A percentile compares a stretch with the other conserved stretches of the same genome.
Conservation (phyloP, 2,329 filamentous ascomycete species). For the Thermoascus crustaceus region DNA sequence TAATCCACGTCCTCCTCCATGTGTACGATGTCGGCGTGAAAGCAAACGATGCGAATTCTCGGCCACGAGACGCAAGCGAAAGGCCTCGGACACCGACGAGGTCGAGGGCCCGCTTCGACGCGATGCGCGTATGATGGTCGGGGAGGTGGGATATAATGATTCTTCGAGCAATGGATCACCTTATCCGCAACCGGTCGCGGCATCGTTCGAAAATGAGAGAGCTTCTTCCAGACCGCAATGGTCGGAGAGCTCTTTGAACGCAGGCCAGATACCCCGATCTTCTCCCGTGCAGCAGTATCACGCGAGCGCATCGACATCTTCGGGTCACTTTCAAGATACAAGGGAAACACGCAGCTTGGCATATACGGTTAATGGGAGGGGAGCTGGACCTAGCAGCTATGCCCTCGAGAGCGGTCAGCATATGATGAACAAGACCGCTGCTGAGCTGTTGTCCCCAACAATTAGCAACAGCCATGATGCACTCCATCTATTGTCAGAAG, state of each 20-base stretch:
- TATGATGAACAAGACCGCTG: slow-evolving; percentile 52
- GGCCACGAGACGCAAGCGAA: slow-evolving; percentile 85
- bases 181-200: slow-evolving; percentile 18
- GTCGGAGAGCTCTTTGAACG: slow-evolving; percentile 20
- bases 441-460: slow-evolving; percentile 53
- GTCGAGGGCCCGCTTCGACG: slow-evolving; percentile 34
- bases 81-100: slow-evolving; percentile 50
- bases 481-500: slow-evolving; percentile 82
- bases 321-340: slow-evolving; percentile 20
- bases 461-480: slow-evolving; percentile 91
- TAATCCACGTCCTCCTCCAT: slow-evolving; percentile 87
- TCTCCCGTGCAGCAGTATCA: slow-evolving; percentile 20
- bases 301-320: slow-evolving; percentile 18
- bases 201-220: slow-evolving; percentile 17
- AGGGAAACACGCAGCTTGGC: slow-evolving; percentile 18
- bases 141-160: slow-evolving; percentile 31
- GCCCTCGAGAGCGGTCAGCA: slow-evolving; percentile 46
- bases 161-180: slow-evolving; percentile 18
- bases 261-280: slow-evolving; percentile 13
- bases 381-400: slow-evolving; percentile 17
- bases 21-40: slow-evolving; percentile 86
- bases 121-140: slow-evolving; percentile 46
- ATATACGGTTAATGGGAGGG: slow-evolving; percentile 18
- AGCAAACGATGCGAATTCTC: slow-evolving; percentile 97
- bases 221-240: slow-evolving; percentile 21